These are phyloP conservation scores for Quercus dentata DNA, from an alignment of 306 rosid species.

Conservation along the genomic window DNA sequence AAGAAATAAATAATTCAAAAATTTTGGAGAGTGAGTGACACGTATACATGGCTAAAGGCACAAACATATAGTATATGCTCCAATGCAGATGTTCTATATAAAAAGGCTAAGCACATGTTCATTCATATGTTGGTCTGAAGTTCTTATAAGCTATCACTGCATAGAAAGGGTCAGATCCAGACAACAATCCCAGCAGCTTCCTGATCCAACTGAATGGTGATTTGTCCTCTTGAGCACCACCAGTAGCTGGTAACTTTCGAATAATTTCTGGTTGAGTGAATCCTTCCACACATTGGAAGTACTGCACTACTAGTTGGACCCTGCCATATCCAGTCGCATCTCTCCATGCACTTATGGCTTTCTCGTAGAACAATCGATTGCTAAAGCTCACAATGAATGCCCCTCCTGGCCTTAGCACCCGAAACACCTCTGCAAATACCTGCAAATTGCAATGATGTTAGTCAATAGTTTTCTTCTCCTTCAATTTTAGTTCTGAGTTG, in stretches of 20 bases:
- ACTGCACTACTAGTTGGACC: constrained; percentile 70
- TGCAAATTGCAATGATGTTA: constrained; percentile 10
- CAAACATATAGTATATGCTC: neutral
- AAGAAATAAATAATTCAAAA: too few species aligned
- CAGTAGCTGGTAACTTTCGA: constrained; percentile 41
- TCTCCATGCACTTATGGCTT: constrained; percentile 77
- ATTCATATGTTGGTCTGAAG: constrained; percentile 52
- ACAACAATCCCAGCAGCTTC: constrained; percentile 53
- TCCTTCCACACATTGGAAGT: constrained; percentile 77
- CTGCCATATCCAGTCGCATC: constrained; percentile 72
- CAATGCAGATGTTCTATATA: neutral
- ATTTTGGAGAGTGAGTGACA: too few species aligned
- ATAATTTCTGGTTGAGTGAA: constrained; percentile 73
- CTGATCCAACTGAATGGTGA: constrained; percentile 50
- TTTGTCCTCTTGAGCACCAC: constrained; percentile 26
- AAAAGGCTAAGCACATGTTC: neutral
- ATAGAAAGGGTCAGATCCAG: constrained; percentile 70
- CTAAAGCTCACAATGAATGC: constrained; percentile 84
- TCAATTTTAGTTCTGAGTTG: neutral
- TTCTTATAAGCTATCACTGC: constrained; percentile 78
- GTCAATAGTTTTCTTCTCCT: neutral
- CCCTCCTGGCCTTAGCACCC: constrained; percentile 81
- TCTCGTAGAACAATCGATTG: constrained; percentile 84
- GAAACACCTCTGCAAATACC: constrained; percentile 81
- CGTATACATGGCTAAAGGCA: neutral